Conservation (phyloP, 768 basidiomycete species). For the Melanogaster broomeanus region DNA sequence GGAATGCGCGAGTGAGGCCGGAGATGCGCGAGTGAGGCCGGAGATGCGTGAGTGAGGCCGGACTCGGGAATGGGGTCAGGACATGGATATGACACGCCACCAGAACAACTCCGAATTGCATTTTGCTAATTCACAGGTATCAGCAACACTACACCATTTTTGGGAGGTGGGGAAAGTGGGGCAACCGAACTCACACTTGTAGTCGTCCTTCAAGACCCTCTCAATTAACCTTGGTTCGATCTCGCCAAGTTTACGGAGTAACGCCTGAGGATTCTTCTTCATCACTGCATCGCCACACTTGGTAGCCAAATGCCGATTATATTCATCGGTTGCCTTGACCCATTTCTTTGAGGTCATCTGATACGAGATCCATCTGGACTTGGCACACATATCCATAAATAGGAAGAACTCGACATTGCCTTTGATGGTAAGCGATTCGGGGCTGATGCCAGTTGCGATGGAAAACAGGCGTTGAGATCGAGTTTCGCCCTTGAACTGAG, state of each 20-base stretch:
- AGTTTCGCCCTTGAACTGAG: too few relatives aligned
- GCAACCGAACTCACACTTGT: slow-evolving; percentile 16
- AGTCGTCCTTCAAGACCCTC: slow-evolving; percentile 6
- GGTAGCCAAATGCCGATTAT: background rate
- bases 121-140: too few relatives aligned
- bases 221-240: slow-evolving; percentile 5
- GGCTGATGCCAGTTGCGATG: background rate
- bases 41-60: too few relatives aligned
- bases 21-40: too few relatives aligned
- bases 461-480: background rate
- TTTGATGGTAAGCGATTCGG: slow-evolving; percentile 2
- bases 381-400: slow-evolving; percentile 20
- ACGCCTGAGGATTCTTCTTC: slow-evolving; percentile 2
- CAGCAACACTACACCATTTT: too few relatives aligned
- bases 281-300: background rate
- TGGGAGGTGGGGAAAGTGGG: too few relatives aligned
- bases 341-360: background rate
- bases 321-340: background rate
- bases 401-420: slow-evolving; percentile 13
- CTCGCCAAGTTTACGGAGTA: background rate
- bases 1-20: too few relatives aligned
- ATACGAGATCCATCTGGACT: background rate
- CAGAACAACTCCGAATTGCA: too few relatives aligned
- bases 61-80: too few relatives aligned
- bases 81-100: too few relatives aligned